These are phyloP conservation scores for Phytophthora europaea DNA, from an alignment of 352 stramenopile genomes.

Conservation along the genomic window DNA sequence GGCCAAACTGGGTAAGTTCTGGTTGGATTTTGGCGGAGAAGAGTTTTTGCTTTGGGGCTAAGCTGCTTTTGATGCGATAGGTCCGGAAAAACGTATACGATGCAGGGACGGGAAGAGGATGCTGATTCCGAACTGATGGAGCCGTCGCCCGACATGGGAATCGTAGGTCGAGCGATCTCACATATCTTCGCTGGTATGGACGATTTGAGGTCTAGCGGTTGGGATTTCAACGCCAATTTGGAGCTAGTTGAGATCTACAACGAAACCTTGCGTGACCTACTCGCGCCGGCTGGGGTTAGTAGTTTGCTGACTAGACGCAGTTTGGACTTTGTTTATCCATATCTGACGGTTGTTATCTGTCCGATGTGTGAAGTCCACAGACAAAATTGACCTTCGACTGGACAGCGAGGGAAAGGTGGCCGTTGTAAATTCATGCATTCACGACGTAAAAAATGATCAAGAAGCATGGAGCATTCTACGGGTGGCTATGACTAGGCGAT, in stretches of 20 bases:
- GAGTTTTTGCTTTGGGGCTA: background rate
- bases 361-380: conserved; percentile 45
- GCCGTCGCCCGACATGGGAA: conserved; percentile 72
- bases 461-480: conserved; percentile 76
- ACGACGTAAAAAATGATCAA: conserved; percentile 62
- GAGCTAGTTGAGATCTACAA: conserved; percentile 99
- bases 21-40: background rate
- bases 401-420: conserved; percentile 74
- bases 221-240: conserved; percentile 75
- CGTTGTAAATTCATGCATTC: conserved; percentile 73
- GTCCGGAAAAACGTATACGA: conserved; percentile 91
- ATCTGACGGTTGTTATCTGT: conserved; percentile 3
- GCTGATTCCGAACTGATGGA: conserved; percentile 44
- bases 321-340: background rate
- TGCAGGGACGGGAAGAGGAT: conserved; percentile 76
- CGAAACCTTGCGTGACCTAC: conserved; percentile 95
- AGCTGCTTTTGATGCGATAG: conserved; percentile 26
- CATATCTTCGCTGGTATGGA: conserved; percentile 82
- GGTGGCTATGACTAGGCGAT: conserved; percentile 65
- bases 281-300: conserved; percentile 71
- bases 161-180: conserved; percentile 80
- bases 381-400: conserved; percentile 80
- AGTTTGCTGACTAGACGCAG: background rate
- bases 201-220: conserved; percentile 71
- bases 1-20: conserved; percentile 79